Base-by-base conservation (phyloP, 257 asterid genomes). In the Nicotiana sylvestris region DNA sequence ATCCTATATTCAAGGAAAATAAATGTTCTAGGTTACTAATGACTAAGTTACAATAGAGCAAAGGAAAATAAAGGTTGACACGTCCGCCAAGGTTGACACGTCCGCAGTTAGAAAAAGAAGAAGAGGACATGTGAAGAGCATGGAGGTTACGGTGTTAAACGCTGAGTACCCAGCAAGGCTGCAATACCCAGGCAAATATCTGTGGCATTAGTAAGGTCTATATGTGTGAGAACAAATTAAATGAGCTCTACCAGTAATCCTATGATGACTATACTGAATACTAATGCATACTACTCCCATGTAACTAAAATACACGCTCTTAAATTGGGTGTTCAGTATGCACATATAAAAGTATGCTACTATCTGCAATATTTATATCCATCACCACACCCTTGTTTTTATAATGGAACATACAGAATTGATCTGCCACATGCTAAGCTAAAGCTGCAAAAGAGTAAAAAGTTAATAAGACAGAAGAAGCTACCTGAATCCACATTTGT, bases 401-500 rank as follows among this genome's bases (percentile, higher is more conserved):
- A 43, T 11, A 72, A n/a, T 74, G 80, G 62, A 74, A 51, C 60
- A 49, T 49, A 25, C 16, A 74, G 39, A 74, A 49, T 49, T 27
- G 56, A 27, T 74, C 33, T 43, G 43, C 78, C 64, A 68, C 74
- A 81, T 64, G 68, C 53, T 9, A 67, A 67, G 80, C 56, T 53
- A 57, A 27, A 69, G 68, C 35, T 37, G 43, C 55, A 39, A 25
- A 9, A 76, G 16, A 74, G 62, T 16, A n/a, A 13, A 32, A 74
- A 49, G 2, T 74, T 46, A 74, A 49, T 33, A 55, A 25, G 67
- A 27, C 21, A 32, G 78, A 12, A 49, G 81, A 66, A 49, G 66
- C 61, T 77, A 94, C 97, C 94, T 90, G 97, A 82, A 91, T 76
- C 97, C 97, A 93, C 83, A 85, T 91, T 81, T 88, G 97, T 32